Evolutionary conservation across 176 grass and related monocot species (phyloP), one percentile per base, ranked within the genome.

Genomic region (Pontederia crassipes): DNA sequence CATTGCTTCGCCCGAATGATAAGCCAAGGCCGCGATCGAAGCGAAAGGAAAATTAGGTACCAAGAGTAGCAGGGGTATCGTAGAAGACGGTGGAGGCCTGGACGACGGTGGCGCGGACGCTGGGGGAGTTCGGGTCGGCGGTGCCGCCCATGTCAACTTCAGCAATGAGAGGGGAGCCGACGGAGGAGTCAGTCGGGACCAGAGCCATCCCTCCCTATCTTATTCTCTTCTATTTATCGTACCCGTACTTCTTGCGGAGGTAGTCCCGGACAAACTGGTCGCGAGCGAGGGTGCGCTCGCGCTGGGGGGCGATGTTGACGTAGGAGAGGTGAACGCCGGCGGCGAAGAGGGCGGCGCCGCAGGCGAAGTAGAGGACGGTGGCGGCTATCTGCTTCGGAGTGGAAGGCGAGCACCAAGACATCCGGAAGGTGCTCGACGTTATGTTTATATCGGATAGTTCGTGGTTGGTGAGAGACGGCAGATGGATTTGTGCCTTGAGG

Each of bases 21-120:
- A 63, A 66, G 14, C 56, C 10, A 8, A 45, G 0, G 17, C 13
- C 16, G 46, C 11, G 14, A 65, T 2, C 13, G 1, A 35, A 14
- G n/a, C 8, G 11, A 54, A 48, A 65, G 10, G 35, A 14, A 13
- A 17, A 53, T 18, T n/a, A 80, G 73, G 24, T 73, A 87, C 80
- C 66, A 10, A 85, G 51, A 61, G 93, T 91, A 52, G 87, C 84
- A 13, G 93, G 84, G 55, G 93, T 91, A 75, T 89, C 84, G 81
- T 92, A 81, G 78, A 98, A 92, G 56, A 92, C 49, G 75, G 84
- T 98, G 73, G 87, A 85, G 28, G 87, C 87, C 72, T 98, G 84
- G n/a, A 92, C 87, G 69, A 97, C 81, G 68, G 81, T 97, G 76
- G 84, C 93, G 10, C 93, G 79, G 8, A 97, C 80, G 60, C 73